Evolutionary conservation across 2,329 filamentous ascomycete species (phyloP).

Genomic region (Dryadomyces quercivorus): DNA sequence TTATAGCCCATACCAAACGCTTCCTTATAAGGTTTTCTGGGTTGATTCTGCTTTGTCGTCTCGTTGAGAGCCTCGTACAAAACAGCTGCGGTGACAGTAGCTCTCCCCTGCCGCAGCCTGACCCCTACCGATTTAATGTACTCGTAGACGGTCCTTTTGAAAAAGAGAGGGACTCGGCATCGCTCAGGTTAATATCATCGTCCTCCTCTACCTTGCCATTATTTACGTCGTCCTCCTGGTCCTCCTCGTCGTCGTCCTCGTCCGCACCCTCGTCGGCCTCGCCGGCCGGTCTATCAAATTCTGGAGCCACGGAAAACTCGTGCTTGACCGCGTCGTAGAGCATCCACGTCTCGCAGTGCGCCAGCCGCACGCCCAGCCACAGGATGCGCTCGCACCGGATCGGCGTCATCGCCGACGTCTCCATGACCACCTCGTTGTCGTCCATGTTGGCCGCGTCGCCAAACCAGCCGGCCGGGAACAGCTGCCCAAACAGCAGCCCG

Average conservation of each 20-base stretch:
- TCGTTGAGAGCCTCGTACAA: too few relatives aligned
- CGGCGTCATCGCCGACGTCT: slow-evolving; percentile 44
- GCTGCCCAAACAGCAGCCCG: slow-evolving; percentile 51
- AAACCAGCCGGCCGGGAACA: slow-evolving; percentile 50
- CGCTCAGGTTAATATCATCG: not conserved
- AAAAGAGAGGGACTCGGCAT: not conserved
- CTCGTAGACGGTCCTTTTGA: too few relatives aligned
- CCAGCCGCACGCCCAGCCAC: slow-evolving; percentile 41
- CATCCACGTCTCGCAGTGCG: slow-evolving; percentile 29
- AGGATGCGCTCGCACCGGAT: slow-evolving; percentile 47
- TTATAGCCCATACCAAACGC: too few relatives aligned
- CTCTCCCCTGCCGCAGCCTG: too few relatives aligned
- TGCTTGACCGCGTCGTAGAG: slow-evolving; percentile 26
- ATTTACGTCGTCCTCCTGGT: not conserved
- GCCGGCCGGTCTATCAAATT: not conserved
- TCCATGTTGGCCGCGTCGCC: slow-evolving; percentile 32
- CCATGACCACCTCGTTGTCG: slow-evolving; percentile 56
- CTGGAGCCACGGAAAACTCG: slow-evolving; percentile 25
- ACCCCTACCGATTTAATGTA: too few relatives aligned
- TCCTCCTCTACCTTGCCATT: not conserved
- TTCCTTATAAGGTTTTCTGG: too few relatives aligned
- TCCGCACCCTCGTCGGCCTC: too few relatives aligned
- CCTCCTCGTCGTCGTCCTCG: not conserved
- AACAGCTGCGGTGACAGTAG: too few relatives aligned
- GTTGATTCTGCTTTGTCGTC: too few relatives aligned